Percentiles rank a stretch among this genome's conserved stretches.
Evolutionary conservation across 257 asterid species (phyloP).

Genomic region (Voacanga thouarsii): DNA sequence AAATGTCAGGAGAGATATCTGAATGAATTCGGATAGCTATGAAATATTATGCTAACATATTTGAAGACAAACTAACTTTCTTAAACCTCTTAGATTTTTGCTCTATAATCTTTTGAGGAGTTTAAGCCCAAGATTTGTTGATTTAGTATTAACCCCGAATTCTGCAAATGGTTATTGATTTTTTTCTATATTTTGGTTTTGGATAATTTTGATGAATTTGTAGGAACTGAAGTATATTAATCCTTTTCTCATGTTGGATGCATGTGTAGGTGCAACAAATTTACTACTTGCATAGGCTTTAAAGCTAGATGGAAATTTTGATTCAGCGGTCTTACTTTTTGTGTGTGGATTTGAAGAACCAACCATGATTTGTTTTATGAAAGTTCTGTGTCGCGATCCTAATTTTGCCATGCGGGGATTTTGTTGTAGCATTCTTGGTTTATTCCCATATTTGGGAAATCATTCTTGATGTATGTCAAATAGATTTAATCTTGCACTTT

Average conservation of each 20-base stretch:
- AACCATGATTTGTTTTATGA: neutral
- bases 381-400: neutral
- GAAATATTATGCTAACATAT: no score
- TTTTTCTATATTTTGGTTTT: constrained; percentile 6
- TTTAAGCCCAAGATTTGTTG: neutral
- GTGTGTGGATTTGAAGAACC: neutral
- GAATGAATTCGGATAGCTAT: no score
- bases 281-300: no score
- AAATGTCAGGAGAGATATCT: no score
- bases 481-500: neutral
- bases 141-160: neutral
- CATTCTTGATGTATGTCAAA: neutral
- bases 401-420: neutral
- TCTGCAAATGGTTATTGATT: neutral
- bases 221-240: no score
- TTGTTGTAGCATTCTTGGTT: neutral
- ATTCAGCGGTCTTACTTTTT: neutral
- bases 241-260: no score
- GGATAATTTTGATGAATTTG: constrained; percentile 22
- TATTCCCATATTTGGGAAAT: neutral
- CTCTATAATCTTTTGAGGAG: no score
- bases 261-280: no score
- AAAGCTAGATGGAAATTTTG: neutral
- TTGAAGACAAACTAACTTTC: no score
- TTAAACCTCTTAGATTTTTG: no score